Evolutionary conservation across 78 protist genomes (phyloP).

Genomic region (Isochrysis galbana): DNA sequence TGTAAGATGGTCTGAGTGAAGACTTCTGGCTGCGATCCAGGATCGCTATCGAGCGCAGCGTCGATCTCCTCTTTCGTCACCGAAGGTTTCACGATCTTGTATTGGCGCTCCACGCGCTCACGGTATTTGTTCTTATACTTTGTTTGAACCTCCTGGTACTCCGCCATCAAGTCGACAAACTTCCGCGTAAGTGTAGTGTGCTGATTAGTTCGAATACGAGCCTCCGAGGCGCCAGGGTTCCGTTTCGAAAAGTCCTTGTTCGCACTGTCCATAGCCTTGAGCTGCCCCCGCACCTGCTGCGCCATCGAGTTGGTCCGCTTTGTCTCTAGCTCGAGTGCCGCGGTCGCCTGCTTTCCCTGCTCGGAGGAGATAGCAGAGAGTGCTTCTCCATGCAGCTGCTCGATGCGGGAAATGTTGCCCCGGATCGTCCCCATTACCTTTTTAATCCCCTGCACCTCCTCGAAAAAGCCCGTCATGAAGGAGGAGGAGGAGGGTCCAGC

Average conservation of each 20-base stretch:
- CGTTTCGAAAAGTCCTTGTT: constrained; percentile 43
- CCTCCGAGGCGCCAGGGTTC: constrained; percentile 46
- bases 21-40: constrained; percentile 56
- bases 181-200: constrained; percentile 28
- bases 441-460: background rate
- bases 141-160: constrained; percentile 64
- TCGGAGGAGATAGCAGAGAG: background rate
- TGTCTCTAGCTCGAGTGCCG: background rate
- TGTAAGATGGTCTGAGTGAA: constrained; percentile 68
- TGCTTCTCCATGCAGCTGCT: background rate
- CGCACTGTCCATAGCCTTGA: constrained; percentile 56
- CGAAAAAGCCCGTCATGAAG: background rate
- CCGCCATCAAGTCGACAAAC: constrained; percentile 76
- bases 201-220: background rate
- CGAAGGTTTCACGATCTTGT: constrained; percentile 73
- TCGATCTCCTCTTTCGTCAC: constrained; percentile 81
- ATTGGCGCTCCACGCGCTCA: constrained; percentile 79
- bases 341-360: background rate
- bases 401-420: background rate
- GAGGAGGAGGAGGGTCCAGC: background rate
- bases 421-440: background rate
- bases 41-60: constrained; percentile 59
- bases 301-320: background rate
- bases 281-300: constrained; percentile 45
- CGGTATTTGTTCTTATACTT: constrained; percentile 65